Evolutionary conservation across 2,329 filamentous ascomycete genomes (phyloP).

Genomic region (Fusarium longipes): DNA sequence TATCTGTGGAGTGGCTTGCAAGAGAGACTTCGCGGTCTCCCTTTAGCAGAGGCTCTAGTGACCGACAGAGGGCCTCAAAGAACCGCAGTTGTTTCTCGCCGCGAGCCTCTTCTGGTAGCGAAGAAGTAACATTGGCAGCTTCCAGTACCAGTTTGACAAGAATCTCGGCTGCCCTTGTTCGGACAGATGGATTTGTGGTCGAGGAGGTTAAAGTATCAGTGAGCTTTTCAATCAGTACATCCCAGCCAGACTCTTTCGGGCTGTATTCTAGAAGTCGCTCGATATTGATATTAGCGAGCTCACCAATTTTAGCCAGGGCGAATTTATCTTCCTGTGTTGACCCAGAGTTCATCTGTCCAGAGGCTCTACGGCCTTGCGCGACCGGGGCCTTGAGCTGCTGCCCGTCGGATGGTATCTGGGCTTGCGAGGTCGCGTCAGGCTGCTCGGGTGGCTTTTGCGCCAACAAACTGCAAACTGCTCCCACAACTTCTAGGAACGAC

Average conservation of each 20-base stretch:
- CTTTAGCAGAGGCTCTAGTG: constrained; percentile 66
- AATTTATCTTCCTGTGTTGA: constrained; percentile 73
- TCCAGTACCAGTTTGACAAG: constrained; percentile 69
- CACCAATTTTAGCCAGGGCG: constrained; percentile 78
- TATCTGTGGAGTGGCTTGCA: constrained; percentile 70
- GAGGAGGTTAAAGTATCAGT: constrained; percentile 62
- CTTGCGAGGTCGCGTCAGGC: constrained; percentile 25
- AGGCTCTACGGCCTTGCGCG: constrained; percentile 58
- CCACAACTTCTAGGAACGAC: constrained; percentile 81
- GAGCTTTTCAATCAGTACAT: constrained; percentile 68
- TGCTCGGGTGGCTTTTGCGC: constrained; percentile 51
- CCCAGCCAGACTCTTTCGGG: constrained; percentile 80
- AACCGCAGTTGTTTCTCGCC: constrained; percentile 77
- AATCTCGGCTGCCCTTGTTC: constrained; percentile 72
- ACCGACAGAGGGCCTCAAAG: constrained; percentile 72
- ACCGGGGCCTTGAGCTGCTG: constrained; percentile 52
- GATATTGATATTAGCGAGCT: constrained; percentile 79
- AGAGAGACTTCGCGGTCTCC: constrained; percentile 65
- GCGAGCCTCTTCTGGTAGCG: constrained; percentile 61
- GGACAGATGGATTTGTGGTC: constrained; percentile 62
- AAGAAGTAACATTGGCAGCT: constrained; percentile 66
- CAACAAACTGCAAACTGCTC: constrained; percentile 79
- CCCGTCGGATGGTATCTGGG: constrained; percentile 37
- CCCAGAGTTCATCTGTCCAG: constrained; percentile 57
- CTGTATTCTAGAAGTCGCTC: constrained; percentile 76